Conservation (phyloP, 805 yeast genomes). For the Kurtzmaniella cleridarum region DNA sequence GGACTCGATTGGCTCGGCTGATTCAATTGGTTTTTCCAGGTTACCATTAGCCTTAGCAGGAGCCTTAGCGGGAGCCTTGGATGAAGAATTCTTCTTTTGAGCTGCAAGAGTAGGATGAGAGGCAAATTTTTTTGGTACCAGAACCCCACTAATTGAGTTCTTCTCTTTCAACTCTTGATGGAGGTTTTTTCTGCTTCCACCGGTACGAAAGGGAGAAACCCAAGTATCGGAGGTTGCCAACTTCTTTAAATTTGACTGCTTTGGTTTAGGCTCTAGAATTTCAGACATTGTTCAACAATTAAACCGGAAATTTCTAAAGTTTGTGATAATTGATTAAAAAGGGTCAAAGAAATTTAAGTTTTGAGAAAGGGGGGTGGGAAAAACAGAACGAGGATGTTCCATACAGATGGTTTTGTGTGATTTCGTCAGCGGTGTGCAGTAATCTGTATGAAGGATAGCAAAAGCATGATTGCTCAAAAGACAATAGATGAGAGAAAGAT, state of each 20-base stretch:
- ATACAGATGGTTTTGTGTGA: too few species aligned
- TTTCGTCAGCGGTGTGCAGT: too few species aligned
- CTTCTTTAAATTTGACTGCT: constrained; percentile 17
- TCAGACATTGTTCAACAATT: too few species aligned
- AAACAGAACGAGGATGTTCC: too few species aligned
- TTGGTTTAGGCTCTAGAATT: neutral
- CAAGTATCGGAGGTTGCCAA: constrained; percentile 28
- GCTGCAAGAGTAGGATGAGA: constrained; percentile 35
- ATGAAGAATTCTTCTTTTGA: constrained; percentile 19
- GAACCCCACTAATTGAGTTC: constrained; percentile 27
- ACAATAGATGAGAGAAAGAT: too few species aligned
- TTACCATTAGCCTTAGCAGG: constrained; percentile 52
- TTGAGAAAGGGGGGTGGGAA: too few species aligned
- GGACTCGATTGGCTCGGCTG: constrained; percentile 19
- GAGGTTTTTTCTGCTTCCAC: constrained; percentile 21
- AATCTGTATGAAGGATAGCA: too few species aligned
- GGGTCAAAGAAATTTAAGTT: too few species aligned
- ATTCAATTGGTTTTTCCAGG: constrained; percentile 27
- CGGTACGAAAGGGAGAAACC: constrained; percentile 38
- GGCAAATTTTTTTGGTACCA: constrained; percentile 37
- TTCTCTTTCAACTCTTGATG: constrained; percentile 29
- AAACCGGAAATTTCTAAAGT: too few species aligned
- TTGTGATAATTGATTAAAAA: too few species aligned
- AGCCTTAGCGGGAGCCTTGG: constrained; percentile 51
- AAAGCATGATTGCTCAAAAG: too few species aligned